phyloP scores from a whole-genome alignment of 2,329 filamentous ascomycete species.

The Cryphonectria carpinicola region DNA sequence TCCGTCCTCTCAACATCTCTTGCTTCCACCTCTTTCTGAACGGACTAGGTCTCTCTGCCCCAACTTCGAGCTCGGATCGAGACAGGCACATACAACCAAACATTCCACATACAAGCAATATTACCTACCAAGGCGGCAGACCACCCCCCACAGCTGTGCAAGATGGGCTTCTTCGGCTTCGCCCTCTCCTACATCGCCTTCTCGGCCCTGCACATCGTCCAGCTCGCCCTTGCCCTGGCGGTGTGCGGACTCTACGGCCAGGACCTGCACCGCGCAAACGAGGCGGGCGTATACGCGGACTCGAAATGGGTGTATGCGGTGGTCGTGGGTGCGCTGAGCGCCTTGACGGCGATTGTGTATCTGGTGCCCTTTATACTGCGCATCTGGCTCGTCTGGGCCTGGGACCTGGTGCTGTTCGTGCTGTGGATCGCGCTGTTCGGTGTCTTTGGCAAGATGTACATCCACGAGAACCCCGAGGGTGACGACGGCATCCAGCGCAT shows the following conservation, averaged over 20 bases:
- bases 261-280: slow-evolving; percentile 62
- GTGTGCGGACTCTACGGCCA: slow-evolving; percentile 79
- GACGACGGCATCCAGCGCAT: slow-evolving; percentile 70
- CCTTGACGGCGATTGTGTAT: slow-evolving; percentile 67
- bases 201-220: slow-evolving; percentile 69
- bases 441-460: slow-evolving; percentile 80
- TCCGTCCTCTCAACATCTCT: not conserved
- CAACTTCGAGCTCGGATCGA: not conserved
- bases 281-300: slow-evolving; percentile 56
- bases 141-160: slow-evolving; percentile 22
- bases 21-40: not conserved
- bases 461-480: slow-evolving; percentile 68
- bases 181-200: slow-evolving; percentile 58
- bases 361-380: slow-evolving; percentile 64
- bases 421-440: slow-evolving; percentile 85
- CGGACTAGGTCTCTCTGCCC: not conserved
- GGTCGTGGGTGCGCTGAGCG: slow-evolving; percentile 68
- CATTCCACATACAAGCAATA: not conserved
- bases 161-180: slow-evolving; percentile 52
- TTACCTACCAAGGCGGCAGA: not conserved
- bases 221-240: slow-evolving; percentile 75
- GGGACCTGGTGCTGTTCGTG: slow-evolving; percentile 74
- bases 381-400: slow-evolving; percentile 61
- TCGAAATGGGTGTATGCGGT: slow-evolving; percentile 79
- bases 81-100: not conserved